Evolutionary conservation across 345 rosid genomes (phyloP).

Genomic region (Aquilaria sinensis): DNA sequence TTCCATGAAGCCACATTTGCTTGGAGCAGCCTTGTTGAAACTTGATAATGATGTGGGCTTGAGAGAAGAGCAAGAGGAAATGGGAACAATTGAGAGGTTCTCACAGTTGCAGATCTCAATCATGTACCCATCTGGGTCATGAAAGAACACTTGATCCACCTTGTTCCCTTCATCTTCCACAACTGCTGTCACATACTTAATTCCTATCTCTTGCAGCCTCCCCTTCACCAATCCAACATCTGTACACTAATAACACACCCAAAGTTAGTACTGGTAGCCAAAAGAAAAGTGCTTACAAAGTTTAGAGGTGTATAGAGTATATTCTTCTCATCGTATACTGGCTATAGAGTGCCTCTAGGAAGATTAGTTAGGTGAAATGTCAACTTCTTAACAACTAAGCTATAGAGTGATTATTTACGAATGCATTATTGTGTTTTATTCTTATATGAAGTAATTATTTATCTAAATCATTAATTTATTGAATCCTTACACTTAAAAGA

Average conservation of each 20-base stretch:
- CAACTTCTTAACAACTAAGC: too few species aligned
- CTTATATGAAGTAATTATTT: too few species aligned
- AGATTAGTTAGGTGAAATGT: too few species aligned
- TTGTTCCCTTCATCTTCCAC: slow-evolving; percentile 43
- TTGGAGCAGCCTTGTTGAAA: slow-evolving; percentile 28
- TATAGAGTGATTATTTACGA: too few species aligned
- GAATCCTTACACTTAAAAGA: too few species aligned
- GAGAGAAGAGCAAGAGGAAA: slow-evolving; percentile 28
- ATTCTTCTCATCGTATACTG: too few species aligned
- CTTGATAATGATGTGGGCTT: slow-evolving; percentile 19
- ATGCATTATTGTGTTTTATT: too few species aligned
- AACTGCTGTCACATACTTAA: slow-evolving; percentile 38
- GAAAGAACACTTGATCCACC: slow-evolving; percentile 56
- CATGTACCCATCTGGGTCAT: slow-evolving; percentile 68
- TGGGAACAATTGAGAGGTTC: slow-evolving; percentile 41
- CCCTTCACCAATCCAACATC: slow-evolving; percentile 42
- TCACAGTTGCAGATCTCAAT: slow-evolving; percentile 54
- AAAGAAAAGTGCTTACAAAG: too few species aligned
- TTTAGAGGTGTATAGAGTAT: too few species aligned
- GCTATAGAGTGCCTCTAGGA: too few species aligned
- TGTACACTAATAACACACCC: slow-evolving; percentile 26
- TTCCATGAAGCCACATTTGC: slow-evolving; percentile 41
- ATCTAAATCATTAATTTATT: too few species aligned
- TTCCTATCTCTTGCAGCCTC: slow-evolving; percentile 41
- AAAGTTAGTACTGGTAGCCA: too few species aligned